phyloP scores from a whole-genome alignment of 352 stramenopile genomes.

The Phytophthora hybrid region DNA sequence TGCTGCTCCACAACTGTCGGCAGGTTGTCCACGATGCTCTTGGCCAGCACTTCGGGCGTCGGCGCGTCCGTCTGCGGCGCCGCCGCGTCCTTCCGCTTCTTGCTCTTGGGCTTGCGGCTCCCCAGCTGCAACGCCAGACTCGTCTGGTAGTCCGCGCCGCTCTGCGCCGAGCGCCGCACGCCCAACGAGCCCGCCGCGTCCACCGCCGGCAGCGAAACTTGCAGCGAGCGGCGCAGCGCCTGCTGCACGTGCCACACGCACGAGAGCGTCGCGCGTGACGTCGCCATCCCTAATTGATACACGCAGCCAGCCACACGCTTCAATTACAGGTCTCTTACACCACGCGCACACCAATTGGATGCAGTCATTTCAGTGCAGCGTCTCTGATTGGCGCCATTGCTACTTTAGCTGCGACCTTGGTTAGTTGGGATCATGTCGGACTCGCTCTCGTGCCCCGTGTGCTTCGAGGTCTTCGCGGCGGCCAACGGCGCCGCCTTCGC shows the following conservation, averaged over 20 bases:
- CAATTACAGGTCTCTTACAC: not conserved
- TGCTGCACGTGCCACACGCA: constrained; percentile 60
- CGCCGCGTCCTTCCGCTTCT: no score
- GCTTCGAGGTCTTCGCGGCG: constrained; percentile 43
- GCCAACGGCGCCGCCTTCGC: constrained; percentile 45
- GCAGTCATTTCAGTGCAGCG: not conserved
- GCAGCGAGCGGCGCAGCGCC: constrained; percentile 52
- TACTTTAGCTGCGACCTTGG: not conserved
- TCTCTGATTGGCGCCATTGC: not conserved
- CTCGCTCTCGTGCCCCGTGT: constrained; percentile 59
- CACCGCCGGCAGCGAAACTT: constrained; percentile 43
- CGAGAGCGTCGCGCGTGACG: constrained; percentile 41
- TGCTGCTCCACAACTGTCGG: constrained; percentile 9
- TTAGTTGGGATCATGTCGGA: constrained; percentile 25
- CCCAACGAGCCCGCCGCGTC: constrained; percentile 46
- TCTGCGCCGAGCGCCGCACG: constrained; percentile 73
- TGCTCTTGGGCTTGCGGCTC: constrained; percentile 33
- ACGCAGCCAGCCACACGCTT: no score
- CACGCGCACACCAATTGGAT: not conserved
- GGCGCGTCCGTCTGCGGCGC: not conserved
- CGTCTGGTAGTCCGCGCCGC: constrained; percentile 80
- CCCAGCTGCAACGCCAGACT: constrained; percentile 69
- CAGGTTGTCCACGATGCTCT: constrained; percentile 42
- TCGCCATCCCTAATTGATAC: not conserved
- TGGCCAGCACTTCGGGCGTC: constrained; percentile 53